Evolutionary conservation across 192 early-diverging fungal genomes (phyloP).

Genomic region (Mortierella hygrophila): DNA sequence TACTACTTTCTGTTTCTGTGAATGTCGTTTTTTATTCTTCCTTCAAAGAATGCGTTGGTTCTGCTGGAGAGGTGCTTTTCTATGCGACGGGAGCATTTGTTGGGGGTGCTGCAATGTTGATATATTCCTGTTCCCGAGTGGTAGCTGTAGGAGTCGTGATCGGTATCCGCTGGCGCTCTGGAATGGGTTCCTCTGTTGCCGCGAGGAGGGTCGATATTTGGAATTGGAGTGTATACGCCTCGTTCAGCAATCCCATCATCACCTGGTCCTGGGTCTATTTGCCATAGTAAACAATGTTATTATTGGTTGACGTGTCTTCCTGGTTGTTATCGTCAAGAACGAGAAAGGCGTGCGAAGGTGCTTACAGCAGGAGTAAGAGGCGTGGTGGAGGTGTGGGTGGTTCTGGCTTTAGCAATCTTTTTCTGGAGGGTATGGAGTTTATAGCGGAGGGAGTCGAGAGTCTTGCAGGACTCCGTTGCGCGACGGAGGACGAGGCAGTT

Average conservation of each 20-base stretch:
- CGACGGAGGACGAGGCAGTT: slow-evolving; percentile 42
- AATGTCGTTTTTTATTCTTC: not conserved
- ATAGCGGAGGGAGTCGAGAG: slow-evolving; percentile 35
- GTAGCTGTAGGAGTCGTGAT: not conserved
- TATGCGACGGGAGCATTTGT: not conserved
- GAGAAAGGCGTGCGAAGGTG: not conserved
- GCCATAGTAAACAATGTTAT: not conserved
- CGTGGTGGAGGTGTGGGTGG: not conserved
- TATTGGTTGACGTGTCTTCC: no score
- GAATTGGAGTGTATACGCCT: slow-evolving; percentile 47
- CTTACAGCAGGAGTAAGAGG: not conserved
- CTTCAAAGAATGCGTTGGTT: not conserved
- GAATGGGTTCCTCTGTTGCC: slow-evolving; percentile 49
- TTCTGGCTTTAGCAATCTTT: slow-evolving; percentile 16
- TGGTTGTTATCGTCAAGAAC: no score
- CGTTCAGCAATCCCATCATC: slow-evolving; percentile 22
- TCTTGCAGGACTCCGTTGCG: slow-evolving; percentile 36
- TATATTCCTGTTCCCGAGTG: not conserved
- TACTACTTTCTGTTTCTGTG: not conserved
- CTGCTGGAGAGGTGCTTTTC: not conserved
- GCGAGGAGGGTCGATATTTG: slow-evolving; percentile 45
- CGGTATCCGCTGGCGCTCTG: slow-evolving; percentile 27
- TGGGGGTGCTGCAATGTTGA: not conserved
- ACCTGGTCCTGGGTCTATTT: slow-evolving; percentile 24
- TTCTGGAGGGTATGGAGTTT: slow-evolving; percentile 32